These are phyloP conservation scores for Oenanthe sinensis DNA, from an alignment of 129 eudicot genomes.

Conservation along the genomic window DNA sequence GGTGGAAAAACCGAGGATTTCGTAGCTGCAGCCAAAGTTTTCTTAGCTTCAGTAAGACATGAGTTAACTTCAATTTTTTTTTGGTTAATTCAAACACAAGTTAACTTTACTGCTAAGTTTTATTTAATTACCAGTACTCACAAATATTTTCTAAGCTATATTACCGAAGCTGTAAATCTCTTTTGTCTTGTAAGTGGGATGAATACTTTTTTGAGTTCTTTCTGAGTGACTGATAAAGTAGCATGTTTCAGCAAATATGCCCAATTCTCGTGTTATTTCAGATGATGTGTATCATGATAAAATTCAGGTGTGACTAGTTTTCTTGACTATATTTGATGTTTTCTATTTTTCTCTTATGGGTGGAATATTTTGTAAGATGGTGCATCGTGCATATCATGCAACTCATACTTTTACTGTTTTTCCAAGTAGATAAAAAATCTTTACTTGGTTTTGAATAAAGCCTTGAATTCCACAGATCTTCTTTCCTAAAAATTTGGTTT, in stretches of 20 bases:
- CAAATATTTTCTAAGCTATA: background rate
- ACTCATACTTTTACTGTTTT: background rate
- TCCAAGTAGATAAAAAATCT: too few relatives aligned
- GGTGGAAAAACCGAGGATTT: slow-evolving; percentile 98
- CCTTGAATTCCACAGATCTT: background rate
- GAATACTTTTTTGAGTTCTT: background rate
- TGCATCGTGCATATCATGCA: background rate
- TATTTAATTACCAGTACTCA: background rate
- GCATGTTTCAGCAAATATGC: background rate
- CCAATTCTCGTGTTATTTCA: background rate
- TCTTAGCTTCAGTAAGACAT: slow-evolving; percentile 66
- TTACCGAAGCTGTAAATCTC: background rate
- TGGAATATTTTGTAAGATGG: background rate
- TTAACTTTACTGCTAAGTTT: slow-evolving; percentile 7
- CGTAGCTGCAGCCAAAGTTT: slow-evolving; percentile 87
- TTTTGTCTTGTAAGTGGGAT: background rate
- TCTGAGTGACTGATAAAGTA: background rate
- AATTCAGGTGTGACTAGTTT: background rate
- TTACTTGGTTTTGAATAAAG: background rate
- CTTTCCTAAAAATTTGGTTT: background rate
- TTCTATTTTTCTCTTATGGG: too few relatives aligned
- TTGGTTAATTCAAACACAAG: background rate
- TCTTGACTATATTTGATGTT: too few relatives aligned
- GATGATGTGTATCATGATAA: background rate
- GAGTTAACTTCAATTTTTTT: too few relatives aligned